Base-by-base conservation (phyloP, 768 basidiomycete genomes). In the Xanthoconium purpureum region DNA sequence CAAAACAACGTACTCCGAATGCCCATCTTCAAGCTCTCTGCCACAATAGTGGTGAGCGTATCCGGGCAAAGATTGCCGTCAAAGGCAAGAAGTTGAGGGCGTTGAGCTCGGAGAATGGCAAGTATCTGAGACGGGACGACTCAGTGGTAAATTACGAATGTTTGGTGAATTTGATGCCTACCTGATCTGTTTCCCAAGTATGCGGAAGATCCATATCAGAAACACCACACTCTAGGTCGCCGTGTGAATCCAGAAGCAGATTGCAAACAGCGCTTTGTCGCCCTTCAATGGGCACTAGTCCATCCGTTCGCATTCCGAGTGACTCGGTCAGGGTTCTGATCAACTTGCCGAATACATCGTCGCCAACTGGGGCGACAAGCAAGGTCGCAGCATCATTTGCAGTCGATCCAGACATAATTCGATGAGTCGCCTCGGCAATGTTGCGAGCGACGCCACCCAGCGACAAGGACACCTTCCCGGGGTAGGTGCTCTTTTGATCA, bases 361-460 rank as follows among this genome's bases (percentile, higher is more conserved):
- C 63, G 1, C 91, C 94, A 12, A 96, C 67, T 1, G 88, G 83
- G 3, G 94, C 83, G 8, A 98, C 73, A 39, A 99, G 77, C 13
- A 92, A 60, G 2, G 82, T 78, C 7, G 78, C 71, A 13, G 59
- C 30, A 17, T 64, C 54, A 13, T 53, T 56, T 18, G 64, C 61
- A 10, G 72, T 62, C 8, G 72, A 70, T 38, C 47, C 58, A 42
- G 73, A 65, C 57, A 85, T 67, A 6, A 88, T 70, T 30, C 90
- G 83, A 67, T 91, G 85, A 7, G 93, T 81, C 1, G 94, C 91
- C 70, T 98, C 94, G 3, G 95, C 90, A 42, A 99, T 84, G 68
- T 99, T 99, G n/a, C 95, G 85, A 1, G 83, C 94, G 14, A 99
- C 96, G 30, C 96, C 96, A 2, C 96, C 96, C 6, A 91, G 74